A percentile compares a stretch with the other conserved stretches of the same genome.
Conservation (phyloP, 208 protist genomes). For the Crithidia sp. region DNA sequence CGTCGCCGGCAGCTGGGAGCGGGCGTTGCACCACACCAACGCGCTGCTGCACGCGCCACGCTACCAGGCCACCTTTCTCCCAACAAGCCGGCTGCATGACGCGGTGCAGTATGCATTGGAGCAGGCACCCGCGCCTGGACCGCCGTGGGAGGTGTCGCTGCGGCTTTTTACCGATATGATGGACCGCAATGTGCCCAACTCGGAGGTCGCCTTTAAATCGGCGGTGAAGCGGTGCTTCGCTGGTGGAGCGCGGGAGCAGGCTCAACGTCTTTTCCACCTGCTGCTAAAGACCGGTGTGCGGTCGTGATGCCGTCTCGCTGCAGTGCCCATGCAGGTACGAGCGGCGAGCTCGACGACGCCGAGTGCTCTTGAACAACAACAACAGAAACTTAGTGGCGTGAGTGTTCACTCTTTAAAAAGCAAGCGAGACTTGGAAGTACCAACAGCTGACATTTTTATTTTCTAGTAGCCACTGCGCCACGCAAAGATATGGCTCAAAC, state of each 20-base stretch:
- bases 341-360: neutral
- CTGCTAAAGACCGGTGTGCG: slow-evolving; percentile 42
- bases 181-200: slow-evolving; percentile 63
- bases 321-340: neutral
- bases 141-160: slow-evolving; percentile 66
- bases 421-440: too few species aligned
- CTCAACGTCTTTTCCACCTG: slow-evolving; percentile 65
- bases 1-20: slow-evolving; percentile 59
- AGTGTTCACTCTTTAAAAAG: too few species aligned
- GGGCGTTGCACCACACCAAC: slow-evolving; percentile 55
- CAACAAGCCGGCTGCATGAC: slow-evolving; percentile 77
- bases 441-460: too few species aligned
- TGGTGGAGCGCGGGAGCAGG: slow-evolving; percentile 55
- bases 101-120: slow-evolving; percentile 83
- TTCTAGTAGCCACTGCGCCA: too few species aligned
- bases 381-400: too few species aligned
- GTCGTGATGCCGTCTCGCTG: neutral
- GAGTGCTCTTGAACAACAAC: too few species aligned
- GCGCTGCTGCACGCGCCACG: slow-evolving; percentile 49
- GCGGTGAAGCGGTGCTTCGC: slow-evolving; percentile 70
- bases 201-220: slow-evolving; percentile 78
- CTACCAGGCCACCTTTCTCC: slow-evolving; percentile 57
- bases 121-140: slow-evolving; percentile 47
- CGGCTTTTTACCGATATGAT: slow-evolving; percentile 69
- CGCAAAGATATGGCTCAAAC: too few species aligned